These are phyloP conservation scores for Acarospora socialis DNA, from an alignment of 2,329 filamentous ascomycete species.

Conservation along the genomic window DNA sequence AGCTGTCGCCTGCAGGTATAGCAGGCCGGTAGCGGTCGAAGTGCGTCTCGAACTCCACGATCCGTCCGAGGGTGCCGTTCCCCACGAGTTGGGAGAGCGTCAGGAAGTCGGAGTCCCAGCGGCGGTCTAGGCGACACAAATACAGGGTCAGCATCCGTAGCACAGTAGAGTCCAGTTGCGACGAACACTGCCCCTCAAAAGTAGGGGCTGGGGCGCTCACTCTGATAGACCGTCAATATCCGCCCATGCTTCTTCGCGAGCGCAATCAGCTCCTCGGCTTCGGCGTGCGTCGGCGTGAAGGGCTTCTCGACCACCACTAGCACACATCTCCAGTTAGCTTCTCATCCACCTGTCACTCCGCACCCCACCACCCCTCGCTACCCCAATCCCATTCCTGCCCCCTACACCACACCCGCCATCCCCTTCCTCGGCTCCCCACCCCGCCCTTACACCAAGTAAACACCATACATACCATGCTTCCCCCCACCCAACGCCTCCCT, in stretches of 20 bases:
- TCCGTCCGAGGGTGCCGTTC: conserved; percentile 44
- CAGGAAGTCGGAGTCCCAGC: conserved; percentile 66
- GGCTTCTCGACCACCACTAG: conserved; percentile 67
- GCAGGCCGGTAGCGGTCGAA: conserved; percentile 58
- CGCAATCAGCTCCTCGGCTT: conserved; percentile 49
- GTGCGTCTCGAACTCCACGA: conserved; percentile 66
- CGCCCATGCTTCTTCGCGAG: conserved; percentile 38
- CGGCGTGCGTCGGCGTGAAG: conserved; percentile 56
- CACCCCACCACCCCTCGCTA: conserved; percentile 12
- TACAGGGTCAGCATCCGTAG: not conserved
- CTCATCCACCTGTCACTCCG: not conserved
- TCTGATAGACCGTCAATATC: conserved; percentile 57
- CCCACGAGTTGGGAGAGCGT: conserved; percentile 50
- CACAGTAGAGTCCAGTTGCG: not conserved
- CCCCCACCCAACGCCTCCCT: conserved; percentile 51
- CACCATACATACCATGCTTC: conserved; percentile 47
- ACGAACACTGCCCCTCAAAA: no score
- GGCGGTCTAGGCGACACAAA: conserved; percentile 40
- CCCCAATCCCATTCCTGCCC: no score
- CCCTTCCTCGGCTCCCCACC: no score
- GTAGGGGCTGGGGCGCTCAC: conserved; percentile 17
- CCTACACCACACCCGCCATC: no score
- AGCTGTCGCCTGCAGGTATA: conserved; percentile 26
- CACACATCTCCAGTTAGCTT: conserved; percentile 5
- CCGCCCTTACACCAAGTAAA: not conserved